Evolutionary conservation across 768 basidiomycete species (phyloP).

Genomic region (Pulveroboletus sp.): DNA sequence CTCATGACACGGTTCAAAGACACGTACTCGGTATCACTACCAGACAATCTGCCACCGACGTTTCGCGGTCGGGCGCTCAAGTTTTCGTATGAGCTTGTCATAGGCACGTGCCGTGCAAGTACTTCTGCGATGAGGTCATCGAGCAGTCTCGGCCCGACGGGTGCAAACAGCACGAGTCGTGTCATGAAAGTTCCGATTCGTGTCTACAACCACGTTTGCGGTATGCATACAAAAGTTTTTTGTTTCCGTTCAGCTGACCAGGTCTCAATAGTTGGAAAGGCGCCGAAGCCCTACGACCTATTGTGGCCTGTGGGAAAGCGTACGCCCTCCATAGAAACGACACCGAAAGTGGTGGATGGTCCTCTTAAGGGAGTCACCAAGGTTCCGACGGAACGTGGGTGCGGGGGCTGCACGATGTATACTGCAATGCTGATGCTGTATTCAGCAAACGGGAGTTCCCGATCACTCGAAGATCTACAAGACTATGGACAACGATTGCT

Average conservation of each 20-base stretch:
- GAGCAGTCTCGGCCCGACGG: constrained; percentile 32
- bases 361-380: constrained; percentile 5
- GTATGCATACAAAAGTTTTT: constrained; percentile 39
- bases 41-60: constrained; percentile 83
- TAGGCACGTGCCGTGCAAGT: constrained; percentile 78
- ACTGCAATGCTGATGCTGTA: constrained; percentile 1
- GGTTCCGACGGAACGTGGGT: constrained; percentile 16
- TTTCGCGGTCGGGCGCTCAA: constrained; percentile 80
- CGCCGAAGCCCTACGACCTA: constrained; percentile 72
- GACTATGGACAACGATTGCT: constrained; percentile 53
- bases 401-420: not conserved
- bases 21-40: constrained; percentile 74
- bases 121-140: constrained; percentile 27
- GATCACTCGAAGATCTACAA: constrained; percentile 46
- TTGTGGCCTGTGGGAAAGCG: constrained; percentile 68
- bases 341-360: constrained; percentile 26
- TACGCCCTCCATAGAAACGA: constrained; percentile 28
- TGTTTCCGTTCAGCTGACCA: constrained; percentile 1
- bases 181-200: constrained; percentile 92
- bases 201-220: constrained; percentile 82
- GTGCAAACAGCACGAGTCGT: constrained; percentile 56
- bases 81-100: constrained; percentile 88
- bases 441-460: constrained; percentile 12
- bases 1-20: constrained; percentile 44
- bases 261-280: constrained; percentile 44